Evolutionary conservation across 192 early-diverging fungal genomes (phyloP).

Genomic region (Coemansia sp.): DNA sequence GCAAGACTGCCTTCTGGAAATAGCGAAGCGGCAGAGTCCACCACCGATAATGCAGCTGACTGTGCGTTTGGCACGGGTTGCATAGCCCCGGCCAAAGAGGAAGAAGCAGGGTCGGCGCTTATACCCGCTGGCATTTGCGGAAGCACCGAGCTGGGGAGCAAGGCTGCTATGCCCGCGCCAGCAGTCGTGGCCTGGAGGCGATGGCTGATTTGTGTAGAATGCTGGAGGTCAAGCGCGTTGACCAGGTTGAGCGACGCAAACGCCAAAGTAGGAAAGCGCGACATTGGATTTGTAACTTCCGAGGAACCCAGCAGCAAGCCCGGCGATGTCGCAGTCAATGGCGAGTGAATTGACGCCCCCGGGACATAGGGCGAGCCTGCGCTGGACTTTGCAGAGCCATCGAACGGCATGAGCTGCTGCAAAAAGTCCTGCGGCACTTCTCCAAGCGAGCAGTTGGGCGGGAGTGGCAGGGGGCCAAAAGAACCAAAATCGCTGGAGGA

Average conservation of each 20-base stretch:
- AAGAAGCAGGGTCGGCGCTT: neutral
- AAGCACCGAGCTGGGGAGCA: slow-evolving; percentile 13
- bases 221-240: slow-evolving; percentile 29
- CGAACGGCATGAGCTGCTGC: slow-evolving; percentile 17
- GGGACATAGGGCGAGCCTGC: neutral
- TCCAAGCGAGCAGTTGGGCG: slow-evolving; percentile 1
- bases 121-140: slow-evolving; percentile 1
- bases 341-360: slow-evolving; percentile 16
- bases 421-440: slow-evolving; percentile 23
- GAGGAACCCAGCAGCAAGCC: slow-evolving; percentile 22
- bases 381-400: neutral
- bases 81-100: slow-evolving; percentile 21
- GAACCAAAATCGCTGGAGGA: slow-evolving; percentile 1
- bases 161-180: slow-evolving; percentile 6
- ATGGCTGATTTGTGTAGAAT: slow-evolving; percentile 1
- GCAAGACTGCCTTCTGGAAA: slow-evolving; percentile 17
- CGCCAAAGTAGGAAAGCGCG: slow-evolving; percentile 34
- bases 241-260: slow-evolving; percentile 48
- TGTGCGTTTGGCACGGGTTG: slow-evolving; percentile 38
- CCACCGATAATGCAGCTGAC: slow-evolving; percentile 14
- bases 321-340: slow-evolving; percentile 24
- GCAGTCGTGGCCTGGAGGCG: neutral
- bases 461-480: slow-evolving; percentile 7
- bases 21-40: slow-evolving; percentile 8
- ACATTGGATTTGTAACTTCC: slow-evolving; percentile 12